Percentiles rank a stretch among this genome's conserved stretches.
Conservation (phyloP, 73 alveolate genomes). For the Blepharisma stoltei region DNA sequence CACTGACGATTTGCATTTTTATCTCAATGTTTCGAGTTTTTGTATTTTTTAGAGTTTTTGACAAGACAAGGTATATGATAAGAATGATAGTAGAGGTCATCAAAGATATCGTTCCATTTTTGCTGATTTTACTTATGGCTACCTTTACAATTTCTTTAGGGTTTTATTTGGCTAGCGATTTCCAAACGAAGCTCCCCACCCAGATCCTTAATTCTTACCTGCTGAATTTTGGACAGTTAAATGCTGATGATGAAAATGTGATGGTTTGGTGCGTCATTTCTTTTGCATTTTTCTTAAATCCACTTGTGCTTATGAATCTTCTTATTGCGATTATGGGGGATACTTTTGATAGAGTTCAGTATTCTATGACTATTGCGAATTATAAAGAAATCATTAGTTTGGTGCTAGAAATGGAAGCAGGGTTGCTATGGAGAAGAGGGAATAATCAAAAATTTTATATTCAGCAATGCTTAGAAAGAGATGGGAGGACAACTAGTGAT, state of each 20-base stretch:
- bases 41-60: background rate
- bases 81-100: slow-evolving; percentile 6
- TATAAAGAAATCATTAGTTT: slow-evolving; percentile 1
- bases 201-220: background rate
- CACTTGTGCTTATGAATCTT: background rate
- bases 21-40: background rate
- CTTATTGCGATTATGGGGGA: slow-evolving; percentile 2
- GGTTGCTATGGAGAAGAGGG: background rate
- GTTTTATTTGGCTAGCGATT: background rate
- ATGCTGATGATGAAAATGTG: background rate
- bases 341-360: background rate
- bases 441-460: background rate
- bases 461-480: background rate
- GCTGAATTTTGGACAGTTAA: background rate
- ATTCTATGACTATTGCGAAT: background rate
- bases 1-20: background rate
- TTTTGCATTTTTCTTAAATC: slow-evolving; percentile 9
- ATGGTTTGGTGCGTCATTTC: background rate
- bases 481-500: background rate
- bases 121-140: background rate
- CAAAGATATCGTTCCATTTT: background rate
- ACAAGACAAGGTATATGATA: background rate
- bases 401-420: background rate
- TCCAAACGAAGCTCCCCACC: background rate
- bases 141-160: background rate